Conservation (phyloP, 2,329 filamentous ascomycete species). For the Colletotrichum sp. region DNA sequence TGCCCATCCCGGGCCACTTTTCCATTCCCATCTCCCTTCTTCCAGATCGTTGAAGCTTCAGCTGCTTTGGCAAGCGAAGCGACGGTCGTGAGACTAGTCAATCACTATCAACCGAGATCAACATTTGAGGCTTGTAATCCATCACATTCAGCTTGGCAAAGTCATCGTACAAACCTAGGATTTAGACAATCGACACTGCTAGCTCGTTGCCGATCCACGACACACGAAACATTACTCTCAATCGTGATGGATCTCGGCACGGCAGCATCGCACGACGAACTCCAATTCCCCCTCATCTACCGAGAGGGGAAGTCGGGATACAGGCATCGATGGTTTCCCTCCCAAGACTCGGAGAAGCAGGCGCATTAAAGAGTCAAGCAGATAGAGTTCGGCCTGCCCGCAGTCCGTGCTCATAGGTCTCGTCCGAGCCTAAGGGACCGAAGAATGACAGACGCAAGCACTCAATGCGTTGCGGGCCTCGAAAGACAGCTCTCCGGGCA, state of each 20-base stretch:
- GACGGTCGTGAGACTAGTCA: neutral
- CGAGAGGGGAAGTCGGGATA: neutral
- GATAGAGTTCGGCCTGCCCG: constrained; percentile 16
- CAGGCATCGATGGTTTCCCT: neutral
- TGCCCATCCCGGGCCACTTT: neutral
- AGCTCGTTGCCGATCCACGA: constrained; percentile 10
- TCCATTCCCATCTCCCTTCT: neutral
- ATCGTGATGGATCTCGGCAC: constrained; percentile 11
- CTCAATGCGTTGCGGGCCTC: constrained; percentile 3
- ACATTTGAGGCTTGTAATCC: neutral
- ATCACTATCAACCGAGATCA: neutral
- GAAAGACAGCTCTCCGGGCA: neutral
- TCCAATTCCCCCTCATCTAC: constrained; percentile 4
- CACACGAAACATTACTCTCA: constrained; percentile 7
- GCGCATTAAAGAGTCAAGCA: constrained; percentile 9
- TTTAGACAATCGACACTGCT: neutral
- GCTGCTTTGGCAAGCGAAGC: neutral
- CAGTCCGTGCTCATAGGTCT: constrained; percentile 15
- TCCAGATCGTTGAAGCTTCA: neutral
- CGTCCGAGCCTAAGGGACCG: neutral
- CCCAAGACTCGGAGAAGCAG: neutral
- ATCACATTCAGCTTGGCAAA: neutral
- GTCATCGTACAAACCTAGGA: neutral
- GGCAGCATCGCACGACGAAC: neutral
- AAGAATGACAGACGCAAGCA: constrained; percentile 16